Evolutionary conservation across 345 rosid genomes (phyloP).

Genomic region (Isatis tinctoria): DNA sequence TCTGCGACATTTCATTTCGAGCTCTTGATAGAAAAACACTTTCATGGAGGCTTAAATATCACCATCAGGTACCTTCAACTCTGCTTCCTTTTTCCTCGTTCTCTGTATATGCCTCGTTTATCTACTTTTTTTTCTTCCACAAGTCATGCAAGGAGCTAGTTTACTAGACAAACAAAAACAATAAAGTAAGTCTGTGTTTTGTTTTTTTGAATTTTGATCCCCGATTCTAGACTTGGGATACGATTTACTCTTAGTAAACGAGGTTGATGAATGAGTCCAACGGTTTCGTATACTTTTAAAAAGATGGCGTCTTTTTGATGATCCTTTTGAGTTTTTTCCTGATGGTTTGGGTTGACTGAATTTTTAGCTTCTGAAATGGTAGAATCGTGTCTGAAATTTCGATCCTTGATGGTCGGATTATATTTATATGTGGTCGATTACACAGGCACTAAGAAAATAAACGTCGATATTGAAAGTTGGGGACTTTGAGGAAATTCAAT

Average conservation of each 20-base stretch:
- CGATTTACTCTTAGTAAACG: background rate
- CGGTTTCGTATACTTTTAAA: background rate
- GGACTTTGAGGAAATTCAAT: background rate
- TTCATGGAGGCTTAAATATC: conserved; percentile 30
- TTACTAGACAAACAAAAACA: background rate
- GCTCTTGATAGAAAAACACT: conserved; percentile 11
- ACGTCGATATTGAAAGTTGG: background rate
- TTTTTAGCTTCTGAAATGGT: conserved; percentile 17
- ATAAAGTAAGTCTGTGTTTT: background rate
- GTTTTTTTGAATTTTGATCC: background rate
- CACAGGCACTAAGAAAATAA: background rate
- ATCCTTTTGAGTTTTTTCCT: conserved; percentile 9
- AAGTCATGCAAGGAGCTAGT: conserved; percentile 22
- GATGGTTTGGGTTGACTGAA: conserved; percentile 26
- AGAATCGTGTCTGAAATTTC: conserved; percentile 5
- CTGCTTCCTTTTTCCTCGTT: background rate
- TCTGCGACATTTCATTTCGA: conserved; percentile 17
- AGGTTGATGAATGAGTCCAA: conserved; percentile 4
- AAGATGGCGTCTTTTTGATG: conserved; percentile 22
- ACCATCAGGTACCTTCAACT: conserved; percentile 23
- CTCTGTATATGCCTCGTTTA: background rate
- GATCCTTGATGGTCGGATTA: conserved; percentile 19
- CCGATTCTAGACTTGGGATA: background rate
- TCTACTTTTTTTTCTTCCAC: conserved; percentile 3
- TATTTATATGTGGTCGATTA: background rate